A percentile compares a stretch with the other conserved stretches of the same genome.
Evolutionary conservation across 106 monocot genomes (phyloP).

Genomic region (Chionographis japonica): DNA sequence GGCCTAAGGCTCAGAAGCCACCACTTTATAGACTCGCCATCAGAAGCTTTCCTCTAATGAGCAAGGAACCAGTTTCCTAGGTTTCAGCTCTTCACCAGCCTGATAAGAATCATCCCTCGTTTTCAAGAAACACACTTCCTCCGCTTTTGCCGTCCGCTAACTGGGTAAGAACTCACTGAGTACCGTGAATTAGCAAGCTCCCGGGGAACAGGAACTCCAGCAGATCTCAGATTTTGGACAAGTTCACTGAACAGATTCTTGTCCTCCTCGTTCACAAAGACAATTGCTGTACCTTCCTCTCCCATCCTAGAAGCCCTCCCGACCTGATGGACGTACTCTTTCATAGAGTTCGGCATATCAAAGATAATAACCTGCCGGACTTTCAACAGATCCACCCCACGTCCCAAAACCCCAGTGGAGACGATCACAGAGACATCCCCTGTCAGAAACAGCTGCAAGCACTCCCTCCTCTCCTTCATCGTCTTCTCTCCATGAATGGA

Average conservation of each 20-base stretch:
- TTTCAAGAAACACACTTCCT: conserved; percentile 46
- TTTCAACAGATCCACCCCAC: conserved; percentile 70
- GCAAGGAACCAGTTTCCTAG: not conserved
- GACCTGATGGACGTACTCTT: conserved; percentile 80
- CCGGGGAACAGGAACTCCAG: conserved; percentile 55
- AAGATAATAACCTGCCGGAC: conserved; percentile 77
- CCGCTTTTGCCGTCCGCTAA: conserved; percentile 27
- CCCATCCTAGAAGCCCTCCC: conserved; percentile 91
- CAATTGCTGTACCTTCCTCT: conserved; percentile 56
- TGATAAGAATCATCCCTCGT: not conserved
- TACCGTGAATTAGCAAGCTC: conserved; percentile 60
- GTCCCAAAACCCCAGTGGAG: conserved; percentile 71
- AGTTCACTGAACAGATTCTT: conserved; percentile 68
- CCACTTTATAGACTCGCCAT: not conserved
- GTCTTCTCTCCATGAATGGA: conserved; percentile 84
- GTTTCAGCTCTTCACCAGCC: not conserved
- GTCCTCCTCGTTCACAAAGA: conserved; percentile 79
- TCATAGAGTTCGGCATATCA: conserved; percentile 83
- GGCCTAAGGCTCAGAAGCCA: too few species aligned
- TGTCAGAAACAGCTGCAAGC: conserved; percentile 53
- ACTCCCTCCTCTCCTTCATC: conserved; percentile 90
- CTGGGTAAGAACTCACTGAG: conserved; percentile 8
- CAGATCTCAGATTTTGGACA: conserved; percentile 51
- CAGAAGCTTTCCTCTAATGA: not conserved
- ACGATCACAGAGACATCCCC: conserved; percentile 76